These are phyloP conservation scores for Saturnispora halmiae DNA, from an alignment of 805 yeast species.

Conservation along the genomic window DNA sequence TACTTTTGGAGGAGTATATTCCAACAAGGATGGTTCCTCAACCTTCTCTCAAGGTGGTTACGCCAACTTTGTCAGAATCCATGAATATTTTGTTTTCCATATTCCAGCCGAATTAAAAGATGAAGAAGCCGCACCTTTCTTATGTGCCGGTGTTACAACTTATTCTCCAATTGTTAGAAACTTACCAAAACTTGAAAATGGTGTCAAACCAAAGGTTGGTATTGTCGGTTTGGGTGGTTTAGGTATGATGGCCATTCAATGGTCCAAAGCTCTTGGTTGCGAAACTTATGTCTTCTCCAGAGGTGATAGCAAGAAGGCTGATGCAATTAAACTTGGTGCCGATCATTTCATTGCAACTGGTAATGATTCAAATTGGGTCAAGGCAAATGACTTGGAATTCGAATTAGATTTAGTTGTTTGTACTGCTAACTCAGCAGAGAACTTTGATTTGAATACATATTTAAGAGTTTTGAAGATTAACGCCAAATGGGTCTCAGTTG, in stretches of 20 bases:
- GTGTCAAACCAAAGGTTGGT: constrained; percentile 37
- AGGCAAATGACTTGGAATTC: constrained; percentile 17
- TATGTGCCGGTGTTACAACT: constrained; percentile 73
- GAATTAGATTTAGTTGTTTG: constrained; percentile 43
- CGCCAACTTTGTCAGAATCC: constrained; percentile 55
- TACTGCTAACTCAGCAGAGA: constrained; percentile 43
- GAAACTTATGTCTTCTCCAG: constrained; percentile 53
- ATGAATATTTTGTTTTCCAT: constrained; percentile 54
- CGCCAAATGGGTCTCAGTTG: constrained; percentile 55
- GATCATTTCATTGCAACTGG: constrained; percentile 45
- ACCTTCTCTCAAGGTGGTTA: constrained; percentile 55
- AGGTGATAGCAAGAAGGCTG: constrained; percentile 38
- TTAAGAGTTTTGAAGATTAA: constrained; percentile 45
- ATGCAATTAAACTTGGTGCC: constrained; percentile 48
- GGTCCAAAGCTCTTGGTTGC: constrained; percentile 55
- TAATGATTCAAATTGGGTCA: constrained; percentile 28
- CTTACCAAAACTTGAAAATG: constrained; percentile 24
- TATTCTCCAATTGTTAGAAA: constrained; percentile 56
- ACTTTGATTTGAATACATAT: constrained; percentile 41
- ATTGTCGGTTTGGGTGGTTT: constrained; percentile 60
- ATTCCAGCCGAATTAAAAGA: constrained; percentile 48
- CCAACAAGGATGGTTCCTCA: constrained; percentile 23
- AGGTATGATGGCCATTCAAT: constrained; percentile 55
- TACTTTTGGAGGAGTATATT: constrained; percentile 29
- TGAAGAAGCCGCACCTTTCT: constrained; percentile 56